Base-by-base conservation (phyloP, 345 rosid species). In the Conringia planisiliqua region DNA sequence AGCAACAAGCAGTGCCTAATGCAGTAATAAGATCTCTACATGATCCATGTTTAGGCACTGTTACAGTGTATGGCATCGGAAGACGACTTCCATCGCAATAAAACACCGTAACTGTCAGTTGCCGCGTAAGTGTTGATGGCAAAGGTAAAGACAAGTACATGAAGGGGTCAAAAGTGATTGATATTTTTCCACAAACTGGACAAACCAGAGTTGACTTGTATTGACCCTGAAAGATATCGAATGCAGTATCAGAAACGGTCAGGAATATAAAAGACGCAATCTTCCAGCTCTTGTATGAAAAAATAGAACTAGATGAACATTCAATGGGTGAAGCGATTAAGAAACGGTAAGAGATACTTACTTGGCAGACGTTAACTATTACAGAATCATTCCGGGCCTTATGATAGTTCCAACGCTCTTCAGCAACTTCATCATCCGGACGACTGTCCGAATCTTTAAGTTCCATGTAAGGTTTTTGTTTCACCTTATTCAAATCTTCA, bases 191-290 rank as follows among this genome's bases (percentile, higher is more conserved):
- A 69, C 99, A 95, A 68, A 60, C 80, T 72, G 98, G 98, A 80
- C 99, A 95, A 63, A 90, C 97, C 72, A 95, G 83, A 6, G 99
- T 95, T 8, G 99, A 95, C 81, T 95, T 95, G 69, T 95, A 95
- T 84, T 95, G 99, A 43, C 99, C 97, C 99, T 95, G 96, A 79
- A 71, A 47, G 13, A 55, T 38, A 71, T 29, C 17, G 9, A 36
- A 71, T n/a, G 64, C 39, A 46, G 10, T 71, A 38, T 39, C 54
- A 56, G 65, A 62, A 76, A 52, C 30, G 32, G 64, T 69, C 64
- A 36, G 32, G 42, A 40, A 55, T 35, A 43, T 26, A 43, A 42
- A 6, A 62, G n/a, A 48, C 46, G 59, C 39, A 55, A 20, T 42
- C 57, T 32, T 64, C 14, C 8, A 14, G n/a, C 17, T 14, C 57